Base-by-base conservation (phyloP, 2,329 filamentous ascomycete genomes). In the Epichloe sylvatica region DNA sequence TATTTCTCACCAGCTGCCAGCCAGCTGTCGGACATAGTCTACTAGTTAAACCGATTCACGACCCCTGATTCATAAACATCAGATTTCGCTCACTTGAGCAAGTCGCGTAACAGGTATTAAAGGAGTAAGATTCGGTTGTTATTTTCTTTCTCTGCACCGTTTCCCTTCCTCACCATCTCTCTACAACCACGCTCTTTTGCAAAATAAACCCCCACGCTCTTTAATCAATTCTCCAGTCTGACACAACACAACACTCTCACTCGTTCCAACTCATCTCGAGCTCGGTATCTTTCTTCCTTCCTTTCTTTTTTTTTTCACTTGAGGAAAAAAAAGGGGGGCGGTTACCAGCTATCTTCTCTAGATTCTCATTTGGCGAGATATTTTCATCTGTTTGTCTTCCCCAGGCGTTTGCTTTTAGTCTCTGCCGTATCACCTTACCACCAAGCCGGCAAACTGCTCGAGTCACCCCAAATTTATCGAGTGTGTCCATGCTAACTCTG, bases 1-100 rank as follows among this genome's bases (percentile, higher is more conserved):
- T 35, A 25, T 43, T 25, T 42, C 34, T 33, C 34, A 19, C 33
- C 42, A 46, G 40, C 23, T 48, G 41, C 53, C 41, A 44, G 43
- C 47, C 49, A 51, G 44, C 49, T 51, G 51, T 45, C 45, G 19
- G 38, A 38, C 45, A 53, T 46, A 45, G n/a, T 45, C 42, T 19
- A 35, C 13, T n/a, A 30, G 30, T 44, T n/a, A 19, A n/a, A 19
- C 13, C 38, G 38, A 19, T 9, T 30, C 38, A n/a, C 34, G 17
- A 39, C 17, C 35, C 41, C 35, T 45, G 47, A 49, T 49, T 49
- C 47, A 49, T 23, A 37, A 17, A 19, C 40, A 25, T 49, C 47
- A 49, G 15, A 49, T 39, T 35, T 21, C 23, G 41, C 47, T 49
- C 47, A 49, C 47, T 39, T 49, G 15, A 35, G 13, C 40, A 44